A percentile compares a stretch with the other conserved stretches of the same genome.
Evolutionary conservation across 768 basidiomycete genomes (phyloP).

Genomic region (Hemileccinum rubropunctum): DNA sequence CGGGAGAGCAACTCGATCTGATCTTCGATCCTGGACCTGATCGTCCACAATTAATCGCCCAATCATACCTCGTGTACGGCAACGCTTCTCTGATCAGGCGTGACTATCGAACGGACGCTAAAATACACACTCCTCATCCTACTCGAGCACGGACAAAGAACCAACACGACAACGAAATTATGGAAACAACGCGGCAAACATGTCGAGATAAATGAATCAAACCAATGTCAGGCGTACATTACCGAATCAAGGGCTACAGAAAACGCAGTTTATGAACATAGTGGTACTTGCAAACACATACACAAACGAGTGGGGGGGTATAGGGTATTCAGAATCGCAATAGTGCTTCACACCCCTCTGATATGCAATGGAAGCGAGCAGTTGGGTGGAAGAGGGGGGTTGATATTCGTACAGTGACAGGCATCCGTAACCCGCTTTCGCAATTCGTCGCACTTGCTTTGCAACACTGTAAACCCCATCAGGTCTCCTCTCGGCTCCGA

Average conservation of each 20-base stretch:
- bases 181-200: too few relatives aligned
- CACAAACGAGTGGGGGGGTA: constrained; percentile 27
- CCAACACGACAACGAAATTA: too few relatives aligned
- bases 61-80: constrained; percentile 12
- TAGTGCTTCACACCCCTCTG: constrained; percentile 23
- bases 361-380: constrained; percentile 37
- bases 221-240: constrained; percentile 18
- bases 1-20: constrained; percentile 22
- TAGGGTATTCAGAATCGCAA: constrained; percentile 9
- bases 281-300: constrained; percentile 25
- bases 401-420: constrained; percentile 41
- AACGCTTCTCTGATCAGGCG: not conserved
- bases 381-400: constrained; percentile 39
- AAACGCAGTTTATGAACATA: constrained; percentile 28
- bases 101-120: not conserved
- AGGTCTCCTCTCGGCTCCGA: constrained; percentile 10
- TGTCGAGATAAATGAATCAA: constrained; percentile 8
- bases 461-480: constrained; percentile 37
- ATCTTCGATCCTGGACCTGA: constrained; percentile 32
- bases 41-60: constrained; percentile 21
- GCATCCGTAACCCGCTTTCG: constrained; percentile 49
- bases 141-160: too few relatives aligned
- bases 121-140: not conserved
- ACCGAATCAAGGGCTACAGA: constrained; percentile 28
- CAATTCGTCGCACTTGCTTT: constrained; percentile 46